Conservation (phyloP, 169 alveolate species). For the Plasmodium inui region DNA sequence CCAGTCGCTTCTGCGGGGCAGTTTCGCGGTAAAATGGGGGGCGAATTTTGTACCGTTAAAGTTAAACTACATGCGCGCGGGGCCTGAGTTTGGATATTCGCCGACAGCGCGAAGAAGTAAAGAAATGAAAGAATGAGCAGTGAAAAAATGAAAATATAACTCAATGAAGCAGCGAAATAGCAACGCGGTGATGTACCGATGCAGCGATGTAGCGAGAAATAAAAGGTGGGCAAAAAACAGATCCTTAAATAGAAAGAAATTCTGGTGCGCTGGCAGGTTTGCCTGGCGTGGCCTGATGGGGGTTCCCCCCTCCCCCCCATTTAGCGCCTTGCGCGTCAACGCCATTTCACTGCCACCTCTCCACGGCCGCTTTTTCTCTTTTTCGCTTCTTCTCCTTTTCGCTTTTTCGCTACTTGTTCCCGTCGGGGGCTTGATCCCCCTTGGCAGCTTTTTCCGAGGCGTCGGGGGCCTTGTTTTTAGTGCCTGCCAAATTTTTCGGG, state of each 20-base stretch:
- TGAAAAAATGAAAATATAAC: too few species aligned
- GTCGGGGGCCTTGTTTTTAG: constrained; percentile 5
- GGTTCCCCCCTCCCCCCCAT: background rate
- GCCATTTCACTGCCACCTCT: too few species aligned
- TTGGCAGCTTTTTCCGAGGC: background rate
- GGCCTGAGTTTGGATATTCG: background rate
- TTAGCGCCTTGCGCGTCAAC: background rate
- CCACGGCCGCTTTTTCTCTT: background rate
- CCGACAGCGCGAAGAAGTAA: background rate
- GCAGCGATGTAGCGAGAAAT: background rate
- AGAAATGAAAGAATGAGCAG: background rate
- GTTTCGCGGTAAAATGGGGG: background rate
- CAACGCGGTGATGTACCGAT: background rate
- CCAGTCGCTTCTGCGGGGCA: background rate
- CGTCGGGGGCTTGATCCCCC: background rate
- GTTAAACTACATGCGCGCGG: background rate
- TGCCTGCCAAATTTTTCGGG: constrained; percentile 56
- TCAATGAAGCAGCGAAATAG: background rate
- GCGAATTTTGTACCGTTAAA: background rate
- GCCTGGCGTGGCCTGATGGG: background rate
- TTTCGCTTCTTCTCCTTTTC: background rate
- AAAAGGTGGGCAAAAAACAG: background rate
- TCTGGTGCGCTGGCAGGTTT: background rate
- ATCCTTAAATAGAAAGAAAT: background rate
- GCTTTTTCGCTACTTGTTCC: background rate